Evolutionary conservation across 2,329 filamentous ascomycete genomes (phyloP), one percentile per base, ranked within the genome.

Genomic region (Claviceps sp.): DNA sequence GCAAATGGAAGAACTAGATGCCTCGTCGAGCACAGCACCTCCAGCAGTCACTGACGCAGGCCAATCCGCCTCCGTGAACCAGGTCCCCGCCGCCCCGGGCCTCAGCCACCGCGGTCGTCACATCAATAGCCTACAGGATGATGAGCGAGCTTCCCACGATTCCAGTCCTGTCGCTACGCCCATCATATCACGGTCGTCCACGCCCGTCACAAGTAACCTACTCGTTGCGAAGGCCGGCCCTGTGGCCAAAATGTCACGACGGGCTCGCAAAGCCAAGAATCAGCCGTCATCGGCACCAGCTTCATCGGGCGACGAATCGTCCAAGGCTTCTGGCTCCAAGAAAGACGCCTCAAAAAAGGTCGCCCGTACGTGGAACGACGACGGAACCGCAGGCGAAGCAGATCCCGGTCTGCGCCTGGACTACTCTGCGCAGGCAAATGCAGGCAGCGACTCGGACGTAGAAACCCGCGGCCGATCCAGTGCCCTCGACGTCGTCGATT

Each of bases 341-440:
- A 72, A 67, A 45, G 63, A 61, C 58, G 62, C 59, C 20, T 13
- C 16, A 60, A 81, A 80, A 58, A 97, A 97, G 73, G 90, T 88
- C 66, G 88, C 88, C 60, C 82, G 93, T 56, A 89, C 86, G 63
- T 98, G 93, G 93, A 87, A 90, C 62, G 87, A 86, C 5, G 88
- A 95, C 64, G 93, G 93, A 4, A 73, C 85, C 59, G 88, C 88
- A 6, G 87, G 90, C 57, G 91, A 95, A 63, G 86, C 88, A 53
- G 86, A 87, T 40, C 20, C 50, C 24, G 81, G 81, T 60, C 76
- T 84, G 16, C 81, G 87, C 54, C 75, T 98, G 37, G 93, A 98
- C 70, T 98, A 97, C 69, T 98, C 93, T n/a, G 78, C 77, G 3
- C 71, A 75, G 37, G 69, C 73, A 20, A 77, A 75, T 47, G 72